These are phyloP conservation scores for Picochlorum sp. DNA, from an alignment of 139 green algal genomes.

Conservation along the genomic window DNA sequence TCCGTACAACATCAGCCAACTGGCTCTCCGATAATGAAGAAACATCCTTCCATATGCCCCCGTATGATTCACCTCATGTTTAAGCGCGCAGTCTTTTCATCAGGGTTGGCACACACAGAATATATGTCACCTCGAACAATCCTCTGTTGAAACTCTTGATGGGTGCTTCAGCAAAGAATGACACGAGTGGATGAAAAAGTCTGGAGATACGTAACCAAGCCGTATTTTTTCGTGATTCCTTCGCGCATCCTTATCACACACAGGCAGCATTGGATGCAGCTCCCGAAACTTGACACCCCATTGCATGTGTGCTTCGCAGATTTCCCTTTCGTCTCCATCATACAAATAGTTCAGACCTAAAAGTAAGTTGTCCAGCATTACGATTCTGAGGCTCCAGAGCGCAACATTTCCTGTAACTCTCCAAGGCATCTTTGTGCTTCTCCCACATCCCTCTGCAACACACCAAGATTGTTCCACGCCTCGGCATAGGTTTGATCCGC, in stretches of 20 bases:
- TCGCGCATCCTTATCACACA: not conserved
- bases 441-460: conserved; percentile 65
- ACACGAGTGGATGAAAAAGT: conserved; percentile 94
- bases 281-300: conserved; percentile 67
- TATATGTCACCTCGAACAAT: conserved; percentile 41
- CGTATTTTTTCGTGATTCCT: conserved; percentile 10
- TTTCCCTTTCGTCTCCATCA: conserved; percentile 54
- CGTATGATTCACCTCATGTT: conserved; percentile 36
- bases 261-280: conserved; percentile 39
- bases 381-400: conserved; percentile 49
- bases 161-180: conserved; percentile 92
- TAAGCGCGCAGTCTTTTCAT: conserved; percentile 77
- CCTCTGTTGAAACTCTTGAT: conserved; percentile 59
- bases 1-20: conserved; percentile 53
- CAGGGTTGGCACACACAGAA: conserved; percentile 37
- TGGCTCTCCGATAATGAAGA: conserved; percentile 39
- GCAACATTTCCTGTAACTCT: conserved; percentile 64
- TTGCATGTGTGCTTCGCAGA: conserved; percentile 66
- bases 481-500: conserved; percentile 64
- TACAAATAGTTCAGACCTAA: conserved; percentile 88
- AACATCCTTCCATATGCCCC: conserved; percentile 61
- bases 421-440: conserved; percentile 45
- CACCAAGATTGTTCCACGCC: conserved; percentile 75
- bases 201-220: conserved; percentile 91
- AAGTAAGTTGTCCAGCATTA: conserved; percentile 72